Percentiles rank a stretch among this genome's conserved stretches.
Conservation (phyloP, 1,284 basidiomycete species). For the Puccinia horiana region DNA sequence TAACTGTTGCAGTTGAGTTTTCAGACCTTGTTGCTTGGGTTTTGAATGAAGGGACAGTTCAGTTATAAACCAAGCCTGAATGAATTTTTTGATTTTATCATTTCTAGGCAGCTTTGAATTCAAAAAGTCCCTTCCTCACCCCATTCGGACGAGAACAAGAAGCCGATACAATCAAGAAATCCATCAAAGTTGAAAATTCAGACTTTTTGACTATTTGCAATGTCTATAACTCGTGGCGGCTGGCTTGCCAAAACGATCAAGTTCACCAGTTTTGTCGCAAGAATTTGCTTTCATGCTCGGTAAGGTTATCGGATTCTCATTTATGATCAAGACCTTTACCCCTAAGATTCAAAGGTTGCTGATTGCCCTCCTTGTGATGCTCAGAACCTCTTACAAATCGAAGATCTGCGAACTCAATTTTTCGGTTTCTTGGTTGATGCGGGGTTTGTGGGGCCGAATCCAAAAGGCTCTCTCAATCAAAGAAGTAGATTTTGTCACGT, state of each 20-base stretch:
- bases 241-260: conserved; percentile 68
- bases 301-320: conserved; percentile 55
- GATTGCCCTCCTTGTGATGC: not conserved
- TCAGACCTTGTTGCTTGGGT: not conserved
- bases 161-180: conserved; percentile 78
- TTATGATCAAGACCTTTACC: not conserved
- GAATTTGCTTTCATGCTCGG: conserved; percentile 84
- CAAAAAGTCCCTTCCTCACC: conserved; percentile 87
- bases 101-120: conserved; percentile 73
- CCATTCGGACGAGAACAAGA: conserved; percentile 86
- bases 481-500: conserved; percentile 72
- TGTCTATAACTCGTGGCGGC: conserved; percentile 84
- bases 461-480: conserved; percentile 55
- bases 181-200: conserved; percentile 84
- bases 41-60: not conserved
- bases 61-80: not conserved
- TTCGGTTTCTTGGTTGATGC: conserved; percentile 47
- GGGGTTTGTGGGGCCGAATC: conserved; percentile 23
- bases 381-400: conserved; percentile 90
- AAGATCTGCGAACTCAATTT: conserved; percentile 71
- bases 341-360: not conserved
- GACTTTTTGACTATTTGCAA: conserved; percentile 94
- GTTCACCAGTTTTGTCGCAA: conserved; percentile 69
- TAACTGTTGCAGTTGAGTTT: conserved; percentile 73
- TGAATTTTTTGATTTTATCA: conserved; percentile 50